Percentiles rank a stretch among this genome's conserved stretches.
Evolutionary conservation across 176 grass and related monocot genomes (phyloP).

Genomic region (Olyra latifolia): DNA sequence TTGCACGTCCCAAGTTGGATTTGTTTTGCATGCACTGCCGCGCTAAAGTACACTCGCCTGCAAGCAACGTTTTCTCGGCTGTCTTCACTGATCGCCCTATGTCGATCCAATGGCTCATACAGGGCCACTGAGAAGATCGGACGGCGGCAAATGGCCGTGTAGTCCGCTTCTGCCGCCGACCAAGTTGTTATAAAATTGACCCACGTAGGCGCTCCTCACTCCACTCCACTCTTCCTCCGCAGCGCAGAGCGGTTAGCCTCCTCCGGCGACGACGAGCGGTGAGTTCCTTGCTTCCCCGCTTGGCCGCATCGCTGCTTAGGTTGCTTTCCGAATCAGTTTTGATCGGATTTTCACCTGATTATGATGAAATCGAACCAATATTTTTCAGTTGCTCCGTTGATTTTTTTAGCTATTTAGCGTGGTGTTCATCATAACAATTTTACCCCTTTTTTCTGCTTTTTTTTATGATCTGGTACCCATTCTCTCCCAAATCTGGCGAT

Average conservation of each 20-base stretch:
- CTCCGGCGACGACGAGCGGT: neutral
- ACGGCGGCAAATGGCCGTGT: neutral
- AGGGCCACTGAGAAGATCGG: neutral
- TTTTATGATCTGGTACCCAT: neutral
- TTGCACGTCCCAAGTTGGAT: too few species aligned
- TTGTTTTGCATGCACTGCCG: neutral
- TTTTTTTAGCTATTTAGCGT: neutral
- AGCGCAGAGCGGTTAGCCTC: neutral
- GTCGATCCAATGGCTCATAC: constrained; percentile 13
- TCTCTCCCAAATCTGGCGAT: neutral
- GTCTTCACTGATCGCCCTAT: neutral
- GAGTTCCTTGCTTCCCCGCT: neutral
- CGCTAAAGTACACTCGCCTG: neutral
- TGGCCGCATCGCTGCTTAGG: neutral
- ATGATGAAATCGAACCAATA: neutral
- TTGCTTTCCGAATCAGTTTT: neutral
- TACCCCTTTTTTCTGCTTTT: neutral
- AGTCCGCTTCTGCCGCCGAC: neutral
- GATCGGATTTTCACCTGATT: neutral
- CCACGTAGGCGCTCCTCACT: neutral
- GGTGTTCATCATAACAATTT: neutral
- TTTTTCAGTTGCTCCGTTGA: neutral
- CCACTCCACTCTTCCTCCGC: neutral
- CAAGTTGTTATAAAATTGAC: constrained; percentile 23
- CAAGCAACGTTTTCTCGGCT: neutral